These are phyloP conservation scores for Pichia sp. DNA, from an alignment of 1,139 yeast species.

Conservation along the genomic window DNA sequence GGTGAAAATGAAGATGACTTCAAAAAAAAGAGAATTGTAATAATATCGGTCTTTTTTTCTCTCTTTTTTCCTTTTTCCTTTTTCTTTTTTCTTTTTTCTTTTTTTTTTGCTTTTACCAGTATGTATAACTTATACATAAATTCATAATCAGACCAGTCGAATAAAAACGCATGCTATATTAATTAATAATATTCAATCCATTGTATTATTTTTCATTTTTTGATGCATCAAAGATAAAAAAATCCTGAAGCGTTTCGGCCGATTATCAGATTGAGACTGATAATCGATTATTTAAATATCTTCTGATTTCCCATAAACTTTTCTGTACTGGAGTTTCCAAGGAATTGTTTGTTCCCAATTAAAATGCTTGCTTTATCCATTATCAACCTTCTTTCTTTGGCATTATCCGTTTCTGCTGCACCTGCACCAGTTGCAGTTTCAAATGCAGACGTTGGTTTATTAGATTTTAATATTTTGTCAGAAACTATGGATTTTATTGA, in stretches of 20 bases:
- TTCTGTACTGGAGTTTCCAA: no score
- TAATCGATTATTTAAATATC: neutral
- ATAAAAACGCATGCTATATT: no score
- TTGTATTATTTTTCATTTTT: neutral
- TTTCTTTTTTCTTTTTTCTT: neutral
- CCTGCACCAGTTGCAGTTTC: conserved; percentile 3
- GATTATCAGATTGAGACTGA: neutral
- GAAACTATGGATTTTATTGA: neutral
- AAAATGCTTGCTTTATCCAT: neutral
- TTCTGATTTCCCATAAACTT: no score
- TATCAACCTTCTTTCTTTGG: neutral
- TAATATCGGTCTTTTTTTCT: no score
- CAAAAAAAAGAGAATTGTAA: neutral
- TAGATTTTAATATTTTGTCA: neutral
- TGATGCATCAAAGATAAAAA: neutral
- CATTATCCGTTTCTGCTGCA: neutral
- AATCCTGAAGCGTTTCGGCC: neutral
- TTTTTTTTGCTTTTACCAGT: neutral
- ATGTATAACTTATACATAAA: neutral
- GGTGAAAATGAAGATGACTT: conserved; percentile 5
- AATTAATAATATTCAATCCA: neutral
- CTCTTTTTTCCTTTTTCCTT: neutral
- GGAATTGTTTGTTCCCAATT: neutral
- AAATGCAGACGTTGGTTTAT: neutral
- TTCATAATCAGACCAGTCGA: neutral